A percentile compares a stretch with the other conserved stretches of the same genome.
Conservation (phyloP, 1,284 basidiomycete genomes). For the Naganishia sp. region DNA sequence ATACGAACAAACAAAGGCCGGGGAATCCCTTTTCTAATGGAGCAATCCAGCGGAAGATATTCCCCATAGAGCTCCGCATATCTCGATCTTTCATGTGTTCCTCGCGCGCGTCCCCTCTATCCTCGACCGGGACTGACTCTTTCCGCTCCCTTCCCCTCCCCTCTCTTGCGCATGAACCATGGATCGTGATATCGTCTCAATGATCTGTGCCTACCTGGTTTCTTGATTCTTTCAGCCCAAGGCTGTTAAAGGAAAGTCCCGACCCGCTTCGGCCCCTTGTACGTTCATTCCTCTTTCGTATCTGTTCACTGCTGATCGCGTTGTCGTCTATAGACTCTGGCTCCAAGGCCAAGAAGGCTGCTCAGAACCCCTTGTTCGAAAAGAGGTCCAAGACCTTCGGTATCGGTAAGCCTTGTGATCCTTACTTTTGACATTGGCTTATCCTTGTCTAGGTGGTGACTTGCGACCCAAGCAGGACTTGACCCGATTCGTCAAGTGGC, state of each 20-base stretch:
- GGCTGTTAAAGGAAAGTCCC: constrained; percentile 54
- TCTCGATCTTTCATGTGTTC: constrained; percentile 20
- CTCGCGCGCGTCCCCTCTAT: constrained; percentile 1
- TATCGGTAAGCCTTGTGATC: constrained; percentile 67
- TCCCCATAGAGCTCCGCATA: constrained; percentile 30
- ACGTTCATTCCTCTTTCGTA: constrained; percentile 31
- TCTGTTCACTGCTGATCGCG: not conserved
- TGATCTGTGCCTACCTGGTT: constrained; percentile 23
- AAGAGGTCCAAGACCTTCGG: constrained; percentile 87
- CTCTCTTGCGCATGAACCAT: constrained; percentile 10
- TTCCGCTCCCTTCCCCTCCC: constrained; percentile 3
- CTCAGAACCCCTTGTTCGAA: constrained; percentile 97
- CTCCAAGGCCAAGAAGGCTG: constrained; percentile 65
- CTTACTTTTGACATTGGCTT: not conserved
- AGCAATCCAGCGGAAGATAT: not conserved
- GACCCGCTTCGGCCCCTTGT: constrained; percentile 54
- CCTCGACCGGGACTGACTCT: constrained; percentile 13
- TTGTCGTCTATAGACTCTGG: constrained; percentile 23
- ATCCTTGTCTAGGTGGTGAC: constrained; percentile 72
- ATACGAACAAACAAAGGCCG: constrained; percentile 26
- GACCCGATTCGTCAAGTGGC: constrained; percentile 99
- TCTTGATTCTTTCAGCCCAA: constrained; percentile 45
- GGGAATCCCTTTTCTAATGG: constrained; percentile 18
- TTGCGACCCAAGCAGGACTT: constrained; percentile 87
- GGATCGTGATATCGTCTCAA: constrained; percentile 30